Conservation (phyloP, 306 rosid species). For the Ziziphus jujuba region DNA sequence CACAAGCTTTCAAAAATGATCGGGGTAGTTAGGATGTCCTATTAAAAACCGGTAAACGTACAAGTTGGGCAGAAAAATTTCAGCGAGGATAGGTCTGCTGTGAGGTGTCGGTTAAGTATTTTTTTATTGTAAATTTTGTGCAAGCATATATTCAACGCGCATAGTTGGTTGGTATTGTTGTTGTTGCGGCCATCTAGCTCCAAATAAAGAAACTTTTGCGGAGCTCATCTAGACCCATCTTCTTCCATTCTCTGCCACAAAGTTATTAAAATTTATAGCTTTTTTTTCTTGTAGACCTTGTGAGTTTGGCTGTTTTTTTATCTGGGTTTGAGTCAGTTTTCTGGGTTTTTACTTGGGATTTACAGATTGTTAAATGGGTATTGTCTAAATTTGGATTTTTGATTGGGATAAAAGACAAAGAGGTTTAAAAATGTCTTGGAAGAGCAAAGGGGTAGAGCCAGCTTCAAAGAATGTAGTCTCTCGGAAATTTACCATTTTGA, state of each 20-base stretch:
- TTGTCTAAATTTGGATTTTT: constrained; percentile 22
- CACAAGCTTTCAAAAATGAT: not conserved
- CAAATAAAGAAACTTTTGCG: too few species aligned
- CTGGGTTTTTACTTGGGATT: constrained; percentile 32
- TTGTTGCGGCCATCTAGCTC: too few species aligned
- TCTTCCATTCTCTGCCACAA: too few species aligned
- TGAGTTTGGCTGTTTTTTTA: not conserved
- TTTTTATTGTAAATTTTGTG: too few species aligned
- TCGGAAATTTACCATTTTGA: constrained; percentile 50
- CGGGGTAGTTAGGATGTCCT: constrained; percentile 15
- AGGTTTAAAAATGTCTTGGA: constrained; percentile 40
- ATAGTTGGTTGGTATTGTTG: too few species aligned
- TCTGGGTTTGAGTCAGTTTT: constrained; percentile 29
- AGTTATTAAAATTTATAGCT: too few species aligned
- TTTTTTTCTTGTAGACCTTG: not conserved
- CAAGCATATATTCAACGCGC: too few species aligned
- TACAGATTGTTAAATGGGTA: constrained; percentile 18
- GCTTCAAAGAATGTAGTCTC: constrained; percentile 39
- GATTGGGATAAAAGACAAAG: constrained; percentile 20
- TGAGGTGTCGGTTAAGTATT: too few species aligned
- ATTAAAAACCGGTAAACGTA: not conserved
- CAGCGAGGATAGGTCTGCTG: too few species aligned
- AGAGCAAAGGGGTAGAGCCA: constrained; percentile 44
- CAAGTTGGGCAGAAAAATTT: not conserved
- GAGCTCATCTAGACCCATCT: not conserved